Conservation (phyloP, 495 filamentous ascomycete genomes). For the Parachaetomium inaequale region DNA sequence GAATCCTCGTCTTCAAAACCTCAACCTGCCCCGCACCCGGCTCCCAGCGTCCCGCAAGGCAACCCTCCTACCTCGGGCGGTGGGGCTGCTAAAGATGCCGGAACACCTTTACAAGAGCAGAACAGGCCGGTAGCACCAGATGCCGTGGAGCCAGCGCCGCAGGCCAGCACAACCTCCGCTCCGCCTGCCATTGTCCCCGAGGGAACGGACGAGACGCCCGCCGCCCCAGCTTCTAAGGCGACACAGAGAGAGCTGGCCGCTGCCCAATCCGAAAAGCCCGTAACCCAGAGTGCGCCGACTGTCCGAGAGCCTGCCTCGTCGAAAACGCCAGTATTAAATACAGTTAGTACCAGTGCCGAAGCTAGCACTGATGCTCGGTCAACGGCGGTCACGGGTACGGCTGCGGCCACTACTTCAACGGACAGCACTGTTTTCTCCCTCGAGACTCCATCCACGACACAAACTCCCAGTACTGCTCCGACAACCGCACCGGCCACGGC, state of each 20-base stretch:
- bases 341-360: neutral
- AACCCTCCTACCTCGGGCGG: neutral
- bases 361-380: neutral
- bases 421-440: neutral
- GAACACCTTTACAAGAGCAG: neutral
- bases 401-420: neutral
- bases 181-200: neutral
- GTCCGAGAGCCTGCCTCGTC: neutral
- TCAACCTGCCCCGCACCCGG: constrained; percentile 2
- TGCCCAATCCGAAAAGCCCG: neutral
- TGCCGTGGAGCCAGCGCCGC: neutral
- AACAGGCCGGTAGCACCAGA: neutral
- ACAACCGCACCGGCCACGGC: neutral
- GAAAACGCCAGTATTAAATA: neutral
- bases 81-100: neutral
- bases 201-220: neutral
- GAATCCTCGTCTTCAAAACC: constrained; percentile 7
- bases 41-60: neutral
- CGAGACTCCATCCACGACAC: neutral
- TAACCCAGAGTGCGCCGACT: neutral
- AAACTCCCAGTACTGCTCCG: neutral
- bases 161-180: neutral
- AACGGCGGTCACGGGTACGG: neutral
- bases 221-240: neutral
- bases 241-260: neutral